These are phyloP conservation scores for Saccharomyces hybrid DNA, from an alignment of 1,139 yeast genomes.

Conservation along the genomic window DNA sequence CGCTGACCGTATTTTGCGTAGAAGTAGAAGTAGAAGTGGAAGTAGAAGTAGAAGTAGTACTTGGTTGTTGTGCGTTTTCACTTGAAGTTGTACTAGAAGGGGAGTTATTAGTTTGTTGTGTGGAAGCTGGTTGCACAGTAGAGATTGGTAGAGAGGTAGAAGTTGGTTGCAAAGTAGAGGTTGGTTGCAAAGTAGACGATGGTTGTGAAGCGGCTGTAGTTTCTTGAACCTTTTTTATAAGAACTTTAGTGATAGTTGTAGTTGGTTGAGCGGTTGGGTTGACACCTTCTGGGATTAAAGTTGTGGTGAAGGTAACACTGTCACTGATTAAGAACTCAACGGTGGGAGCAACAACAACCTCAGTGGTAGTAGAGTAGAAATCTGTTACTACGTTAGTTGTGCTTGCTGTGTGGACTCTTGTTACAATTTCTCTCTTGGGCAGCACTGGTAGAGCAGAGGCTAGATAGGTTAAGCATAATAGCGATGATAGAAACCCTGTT, in stretches of 20 bases:
- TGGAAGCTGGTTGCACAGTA: conserved; percentile 11
- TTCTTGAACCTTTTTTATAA: conserved; percentile 11
- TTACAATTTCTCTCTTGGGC: conserved; percentile 38
- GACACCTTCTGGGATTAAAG: conserved; percentile 36
- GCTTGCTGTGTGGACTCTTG: conserved; percentile 58
- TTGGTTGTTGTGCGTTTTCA: neutral
- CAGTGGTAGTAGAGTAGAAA: conserved; percentile 51
- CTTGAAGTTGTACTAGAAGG: neutral
- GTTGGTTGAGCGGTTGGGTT: conserved; percentile 30
- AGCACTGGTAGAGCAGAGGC: conserved; percentile 26
- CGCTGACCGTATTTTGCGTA: neutral
- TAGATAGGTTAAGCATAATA: conserved; percentile 7
- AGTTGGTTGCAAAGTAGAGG: conserved; percentile 7
- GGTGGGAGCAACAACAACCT: conserved; percentile 58
- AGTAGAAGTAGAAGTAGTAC: conserved; percentile 4
- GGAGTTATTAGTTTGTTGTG: neutral
- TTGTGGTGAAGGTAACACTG: conserved; percentile 54
- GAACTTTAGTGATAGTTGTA: conserved; percentile 28
- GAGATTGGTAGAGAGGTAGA: conserved; percentile 13
- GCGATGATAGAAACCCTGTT: neutral
- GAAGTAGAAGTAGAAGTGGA: neutral
- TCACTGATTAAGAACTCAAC: conserved; percentile 57
- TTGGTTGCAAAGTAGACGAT: neutral
- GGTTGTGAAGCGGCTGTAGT: conserved; percentile 15
- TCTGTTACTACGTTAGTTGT: conserved; percentile 45